Evolutionary conservation across 805 yeast genomes (phyloP).

Genomic region (Monosporozyma unispora): DNA sequence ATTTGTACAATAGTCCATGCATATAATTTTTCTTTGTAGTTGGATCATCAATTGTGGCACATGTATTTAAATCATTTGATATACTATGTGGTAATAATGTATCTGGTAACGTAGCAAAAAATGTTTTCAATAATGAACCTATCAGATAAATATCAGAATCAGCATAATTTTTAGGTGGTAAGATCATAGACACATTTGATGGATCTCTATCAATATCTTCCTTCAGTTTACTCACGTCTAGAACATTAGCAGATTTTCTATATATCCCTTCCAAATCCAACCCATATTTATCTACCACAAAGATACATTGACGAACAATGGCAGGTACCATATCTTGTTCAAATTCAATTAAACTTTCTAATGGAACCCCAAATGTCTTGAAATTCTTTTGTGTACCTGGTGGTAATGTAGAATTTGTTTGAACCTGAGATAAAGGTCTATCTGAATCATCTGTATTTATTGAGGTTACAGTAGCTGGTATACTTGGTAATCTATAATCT

Average conservation of each 20-base stretch:
- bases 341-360: slow-evolving; percentile 65
- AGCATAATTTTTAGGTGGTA: slow-evolving; percentile 46
- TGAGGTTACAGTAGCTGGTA: slow-evolving; percentile 18
- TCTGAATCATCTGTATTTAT: slow-evolving; percentile 18
- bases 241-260: slow-evolving; percentile 70
- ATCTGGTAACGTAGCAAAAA: slow-evolving; percentile 78
- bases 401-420: slow-evolving; percentile 27
- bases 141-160: slow-evolving; percentile 81
- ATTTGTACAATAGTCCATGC: slow-evolving; percentile 78
- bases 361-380: slow-evolving; percentile 71
- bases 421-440: slow-evolving; percentile 28
- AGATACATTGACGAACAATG: slow-evolving; percentile 80
- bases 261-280: slow-evolving; percentile 82
- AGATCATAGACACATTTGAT: slow-evolving; percentile 46
- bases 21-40: slow-evolving; percentile 58
- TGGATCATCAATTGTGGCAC: slow-evolving; percentile 60
- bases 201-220: slow-evolving; percentile 71
- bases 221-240: slow-evolving; percentile 63
- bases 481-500: slow-evolving; percentile 18
- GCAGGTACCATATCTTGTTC: slow-evolving; percentile 91
- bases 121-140: slow-evolving; percentile 79
- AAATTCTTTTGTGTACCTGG: slow-evolving; percentile 32
- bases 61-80: slow-evolving; percentile 32
- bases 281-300: slow-evolving; percentile 79
- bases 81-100: slow-evolving; percentile 23